These are phyloP conservation scores for Keithomyces neogunnii DNA, from an alignment of 2,329 filamentous ascomycete species.

Conservation along the genomic window DNA sequence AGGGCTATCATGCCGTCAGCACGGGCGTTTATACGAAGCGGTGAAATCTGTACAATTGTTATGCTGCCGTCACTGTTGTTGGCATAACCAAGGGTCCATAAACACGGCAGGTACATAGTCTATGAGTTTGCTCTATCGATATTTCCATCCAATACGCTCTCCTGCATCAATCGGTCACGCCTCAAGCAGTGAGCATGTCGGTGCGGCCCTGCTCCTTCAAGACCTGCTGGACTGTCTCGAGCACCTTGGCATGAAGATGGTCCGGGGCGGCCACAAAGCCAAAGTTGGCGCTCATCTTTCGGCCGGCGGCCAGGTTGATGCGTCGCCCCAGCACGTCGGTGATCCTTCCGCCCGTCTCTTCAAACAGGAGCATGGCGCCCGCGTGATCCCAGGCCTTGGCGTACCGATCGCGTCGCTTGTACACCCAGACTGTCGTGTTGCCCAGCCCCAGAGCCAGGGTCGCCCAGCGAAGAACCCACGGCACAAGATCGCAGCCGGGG, in stretches of 20 bases:
- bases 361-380: slow-evolving; percentile 49
- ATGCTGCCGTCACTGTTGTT: not conserved
- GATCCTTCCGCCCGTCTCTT: slow-evolving; percentile 46
- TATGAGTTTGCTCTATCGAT: not conserved
- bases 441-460: slow-evolving; percentile 42
- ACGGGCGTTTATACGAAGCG: slow-evolving; percentile 35
- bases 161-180: not conserved
- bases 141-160: too few relatives aligned
- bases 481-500: slow-evolving; percentile 43
- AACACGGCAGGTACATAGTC: not conserved
- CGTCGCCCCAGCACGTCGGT: slow-evolving; percentile 44
- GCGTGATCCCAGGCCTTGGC: slow-evolving; percentile 55
- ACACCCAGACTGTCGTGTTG: slow-evolving; percentile 49
- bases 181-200: slow-evolving; percentile 10
- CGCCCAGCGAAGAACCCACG: slow-evolving; percentile 50
- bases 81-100: too few relatives aligned
- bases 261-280: slow-evolving; percentile 47
- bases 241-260: slow-evolving; percentile 32
- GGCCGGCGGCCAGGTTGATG: slow-evolving; percentile 41
- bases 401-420: slow-evolving; percentile 35
- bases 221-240: slow-evolving; percentile 70
- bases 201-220: slow-evolving; percentile 34
- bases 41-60: slow-evolving; percentile 7
- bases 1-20: slow-evolving; percentile 33
- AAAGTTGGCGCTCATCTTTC: slow-evolving; percentile 41